Evolutionary conservation across 192 early-diverging fungal species (phyloP).

Genomic region (Pilobolus umbonatus): DNA sequence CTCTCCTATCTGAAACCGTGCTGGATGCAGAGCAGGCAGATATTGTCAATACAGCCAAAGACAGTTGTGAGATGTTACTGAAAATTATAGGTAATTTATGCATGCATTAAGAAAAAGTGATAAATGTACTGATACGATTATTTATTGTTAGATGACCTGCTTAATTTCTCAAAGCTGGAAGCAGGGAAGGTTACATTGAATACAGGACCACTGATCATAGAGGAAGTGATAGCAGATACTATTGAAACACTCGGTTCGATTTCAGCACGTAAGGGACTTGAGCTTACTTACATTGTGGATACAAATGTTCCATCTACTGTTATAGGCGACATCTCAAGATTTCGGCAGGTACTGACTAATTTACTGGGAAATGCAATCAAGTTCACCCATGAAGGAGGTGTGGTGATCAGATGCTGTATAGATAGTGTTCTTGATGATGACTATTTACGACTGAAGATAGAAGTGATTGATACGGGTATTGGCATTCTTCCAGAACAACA

Average conservation of each 20-base stretch:
- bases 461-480: constrained; percentile 52
- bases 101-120: background rate
- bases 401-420: constrained; percentile 44
- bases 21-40: constrained; percentile 46
- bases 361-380: constrained; percentile 65
- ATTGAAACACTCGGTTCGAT: constrained; percentile 51
- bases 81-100: constrained; percentile 40
- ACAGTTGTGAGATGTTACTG: constrained; percentile 45
- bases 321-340: constrained; percentile 48
- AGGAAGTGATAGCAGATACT: constrained; percentile 54
- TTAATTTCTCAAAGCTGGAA: constrained; percentile 58
- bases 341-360: constrained; percentile 58
- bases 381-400: constrained; percentile 59
- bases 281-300: constrained; percentile 47
- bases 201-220: constrained; percentile 42
- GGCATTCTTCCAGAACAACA: constrained; percentile 44
- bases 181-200: constrained; percentile 52
- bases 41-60: constrained; percentile 44
- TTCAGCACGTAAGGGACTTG: constrained; percentile 48
- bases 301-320: constrained; percentile 49
- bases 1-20: constrained; percentile 40
- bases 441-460: constrained; percentile 33
- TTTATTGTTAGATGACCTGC: constrained; percentile 38
- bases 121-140: constrained; percentile 2
- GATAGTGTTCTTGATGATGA: constrained; percentile 30